Base-by-base conservation (phyloP, 2,329 filamentous ascomycete genomes). In the Paecilomyces sp. region DNA sequence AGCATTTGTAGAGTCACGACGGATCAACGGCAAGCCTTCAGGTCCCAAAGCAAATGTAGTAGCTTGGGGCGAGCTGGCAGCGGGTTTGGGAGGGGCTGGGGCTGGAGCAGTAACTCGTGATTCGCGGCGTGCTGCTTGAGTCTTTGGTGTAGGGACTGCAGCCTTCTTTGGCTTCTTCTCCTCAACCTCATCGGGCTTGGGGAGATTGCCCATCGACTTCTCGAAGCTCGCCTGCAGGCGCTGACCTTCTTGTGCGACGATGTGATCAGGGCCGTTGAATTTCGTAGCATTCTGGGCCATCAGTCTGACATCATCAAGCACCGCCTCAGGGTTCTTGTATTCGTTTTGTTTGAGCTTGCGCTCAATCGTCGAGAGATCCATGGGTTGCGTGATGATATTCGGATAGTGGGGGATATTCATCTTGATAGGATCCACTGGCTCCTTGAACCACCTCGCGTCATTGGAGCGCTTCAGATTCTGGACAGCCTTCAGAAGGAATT, bases 361-460 rank as follows among this genome's bases (percentile, higher is more conserved):
- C 70, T 97, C 93, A 69, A 99, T 90, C 9, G 88, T 88, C 47
- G 83, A 82, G 41, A 99, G 82, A 73, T 97, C 93, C 81, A 96
- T 92, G 0, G 92, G 92, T 31, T 88, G 83, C 41, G 86, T 84
- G 65, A 97, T 86, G 36, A 88, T 80, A 1, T 84, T 79, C 63
- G 89, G 90, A 63, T 91, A 89, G 1, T 85, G 86, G 58, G 90
- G 91, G 50, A 97, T 85, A 30, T 79, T 81, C 50, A 96, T 83
- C 74, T 89, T 90, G 25, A 93, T 78, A 47, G 83, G 84, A 71
- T 90, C 83, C 7, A 97, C 94, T 0, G 94, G 88, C 51, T 87
- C 83, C 63, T 85, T 83, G 78, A 96, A 97, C 58, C 88, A 84
- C 6, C 78, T 77, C 1, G 93, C 90, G 61, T 88, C 85, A 72